phyloP scores from a whole-genome alignment of 225 moss, liverwort and hornwort genomes.

The Polytrichum commune region DNA sequence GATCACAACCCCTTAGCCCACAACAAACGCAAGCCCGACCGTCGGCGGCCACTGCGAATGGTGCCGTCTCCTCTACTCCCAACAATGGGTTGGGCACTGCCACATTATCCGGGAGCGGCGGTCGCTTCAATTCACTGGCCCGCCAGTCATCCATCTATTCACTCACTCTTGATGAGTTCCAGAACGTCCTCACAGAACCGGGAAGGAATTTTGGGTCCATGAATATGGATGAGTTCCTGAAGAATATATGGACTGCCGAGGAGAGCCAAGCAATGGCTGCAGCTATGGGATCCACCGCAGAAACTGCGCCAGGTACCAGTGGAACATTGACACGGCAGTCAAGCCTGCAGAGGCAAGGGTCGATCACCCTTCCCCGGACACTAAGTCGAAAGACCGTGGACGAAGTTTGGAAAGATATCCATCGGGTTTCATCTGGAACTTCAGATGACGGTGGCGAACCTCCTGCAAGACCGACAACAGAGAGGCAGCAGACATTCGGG shows the following conservation, averaged over 20 bases:
- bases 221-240: conserved; percentile 98
- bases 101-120: conserved; percentile 51
- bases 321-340: conserved; percentile 55
- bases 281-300: conserved; percentile 47
- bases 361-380: conserved; percentile 63
- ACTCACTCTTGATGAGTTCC: conserved; percentile 83
- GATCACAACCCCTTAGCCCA: conserved; percentile 61
- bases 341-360: conserved; percentile 71
- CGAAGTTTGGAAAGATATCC: conserved; percentile 93
- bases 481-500: conserved; percentile 57
- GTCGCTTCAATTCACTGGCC: conserved; percentile 61
- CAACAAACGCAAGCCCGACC: conserved; percentile 50
- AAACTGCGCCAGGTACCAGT: conserved; percentile 35
- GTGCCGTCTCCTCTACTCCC: conserved; percentile 27
- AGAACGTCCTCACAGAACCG: conserved; percentile 66
- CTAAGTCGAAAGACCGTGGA: conserved; percentile 92
- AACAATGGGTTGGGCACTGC: conserved; percentile 46
- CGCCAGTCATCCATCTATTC: conserved; percentile 86
- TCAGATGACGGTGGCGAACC: conserved; percentile 34
- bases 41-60: conserved; percentile 32
- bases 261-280: conserved; percentile 90
- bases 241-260: conserved; percentile 85
- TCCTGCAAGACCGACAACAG: conserved; percentile 29
- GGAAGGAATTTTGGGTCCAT: conserved; percentile 88
- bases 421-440: conserved; percentile 41